A percentile compares a stretch with the other conserved stretches of the same genome.
These are phyloP conservation scores for Thuja plicata DNA, from an alignment of 83 land plant genomes.

Conservation along the genomic window DNA sequence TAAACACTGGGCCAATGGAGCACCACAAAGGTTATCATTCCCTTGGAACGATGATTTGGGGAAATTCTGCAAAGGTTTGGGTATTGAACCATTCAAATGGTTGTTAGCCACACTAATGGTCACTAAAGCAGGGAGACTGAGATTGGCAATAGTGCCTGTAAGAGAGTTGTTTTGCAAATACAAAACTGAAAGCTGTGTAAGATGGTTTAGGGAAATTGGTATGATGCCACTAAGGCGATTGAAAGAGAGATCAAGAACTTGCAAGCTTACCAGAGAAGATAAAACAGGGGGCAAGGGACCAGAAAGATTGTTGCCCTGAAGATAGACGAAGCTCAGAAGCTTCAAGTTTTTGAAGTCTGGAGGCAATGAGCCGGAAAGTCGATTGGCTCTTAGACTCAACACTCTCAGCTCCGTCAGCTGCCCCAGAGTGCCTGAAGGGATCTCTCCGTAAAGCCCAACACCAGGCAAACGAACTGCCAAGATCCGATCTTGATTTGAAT, in stretches of 20 bases:
- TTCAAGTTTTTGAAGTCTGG: constrained; percentile 42
- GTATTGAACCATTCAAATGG: constrained; percentile 54
- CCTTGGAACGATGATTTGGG: constrained; percentile 49
- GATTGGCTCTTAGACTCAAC: constrained; percentile 56
- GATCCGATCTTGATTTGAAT: constrained; percentile 29
- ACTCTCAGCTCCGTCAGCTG: constrained; percentile 52
- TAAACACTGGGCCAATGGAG: constrained; percentile 23
- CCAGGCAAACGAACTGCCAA: constrained; percentile 49
- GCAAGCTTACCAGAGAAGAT: constrained; percentile 40
- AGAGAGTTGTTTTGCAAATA: constrained; percentile 64
- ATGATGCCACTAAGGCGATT: constrained; percentile 61
- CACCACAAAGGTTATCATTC: constrained; percentile 33
- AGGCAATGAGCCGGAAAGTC: constrained; percentile 62
- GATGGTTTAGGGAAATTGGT: constrained; percentile 55
- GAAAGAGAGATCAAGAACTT: constrained; percentile 44
- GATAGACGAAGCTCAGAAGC: constrained; percentile 35
- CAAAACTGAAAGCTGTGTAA: constrained; percentile 43
- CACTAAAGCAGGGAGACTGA: constrained; percentile 35
- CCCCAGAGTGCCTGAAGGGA: constrained; percentile 59
- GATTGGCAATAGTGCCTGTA: constrained; percentile 61
- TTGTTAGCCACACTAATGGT: constrained; percentile 55
- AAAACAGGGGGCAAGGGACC: constrained; percentile 52
- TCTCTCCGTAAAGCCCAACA: constrained; percentile 46
- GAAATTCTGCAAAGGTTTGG: constrained; percentile 49
- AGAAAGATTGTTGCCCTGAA: constrained; percentile 53